Base-by-base conservation (phyloP, 345 rosid species). In the Murraya koenigii region DNA sequence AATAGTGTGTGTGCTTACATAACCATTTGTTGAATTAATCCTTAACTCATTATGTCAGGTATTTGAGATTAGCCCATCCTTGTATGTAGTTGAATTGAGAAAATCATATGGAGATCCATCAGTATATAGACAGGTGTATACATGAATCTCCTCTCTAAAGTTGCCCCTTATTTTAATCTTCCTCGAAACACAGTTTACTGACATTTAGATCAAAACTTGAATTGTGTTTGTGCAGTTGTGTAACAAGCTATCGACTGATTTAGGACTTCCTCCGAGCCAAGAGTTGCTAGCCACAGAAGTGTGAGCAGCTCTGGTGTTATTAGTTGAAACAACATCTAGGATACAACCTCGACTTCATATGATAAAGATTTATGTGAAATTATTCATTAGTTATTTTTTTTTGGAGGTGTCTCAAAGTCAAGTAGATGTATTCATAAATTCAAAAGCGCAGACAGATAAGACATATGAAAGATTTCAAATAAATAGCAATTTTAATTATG, bases 71-170 rank as follows among this genome's bases (percentile, higher is more conserved):
- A 92, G 91, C 71, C 88, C 97, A 52, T 87, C 93, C 47, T 81
- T 95, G 66, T 82, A 85, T 71, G 97, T 95, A 60, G 99, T 95
- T 59, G 98, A 95, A 84, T 80, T 95, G 72, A 86, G 91, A 80
- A 95, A 95, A 90, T 87, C 94, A 11, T 82, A 72, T 55, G 99
- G 99, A 38, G 99, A 95, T 86, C 66, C 98, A 72, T 47, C 80
- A 20, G 83, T 76, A 38, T 95, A 95, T 84, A 90, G 96, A 90
- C 92, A 93, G 90, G 99, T 91, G 85, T 17, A 22, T 15, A 17
- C 7, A 17, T 52, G 56, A 52, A 52, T 52, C 56, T 52, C 56
- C 22, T 19, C 6, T 52, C 56, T 52, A 52, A 52, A 52, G 7
- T 5, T 52, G 17, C 56, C 56, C 5, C 20, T 6, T 60, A 39